Percentiles rank a stretch among this genome's conserved stretches.
Evolutionary conservation across 257 asterid species (phyloP).

Genomic region (Ilex aquifolium): DNA sequence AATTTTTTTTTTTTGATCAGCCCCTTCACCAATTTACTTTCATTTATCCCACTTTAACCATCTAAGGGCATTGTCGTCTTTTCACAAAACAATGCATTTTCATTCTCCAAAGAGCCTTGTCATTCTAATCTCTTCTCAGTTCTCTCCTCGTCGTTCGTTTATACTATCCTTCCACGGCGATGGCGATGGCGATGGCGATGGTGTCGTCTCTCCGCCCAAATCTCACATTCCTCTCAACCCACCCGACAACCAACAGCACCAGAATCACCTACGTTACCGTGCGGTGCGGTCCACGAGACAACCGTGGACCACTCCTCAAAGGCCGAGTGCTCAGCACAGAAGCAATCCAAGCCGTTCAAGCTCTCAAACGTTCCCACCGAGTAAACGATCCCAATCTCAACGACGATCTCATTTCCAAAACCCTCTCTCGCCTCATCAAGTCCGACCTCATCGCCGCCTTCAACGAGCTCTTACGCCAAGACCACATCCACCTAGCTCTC

Average conservation of each 20-base stretch:
- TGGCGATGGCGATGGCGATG: constrained; percentile 17
- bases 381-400: constrained; percentile 44
- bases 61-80: too few species aligned
- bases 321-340: constrained; percentile 83
- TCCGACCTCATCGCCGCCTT: constrained; percentile 76
- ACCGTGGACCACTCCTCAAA: constrained; percentile 71
- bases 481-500: constrained; percentile 56
- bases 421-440: constrained; percentile 71
- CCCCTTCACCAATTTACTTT: too few species aligned
- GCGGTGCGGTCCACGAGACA: constrained; percentile 68
- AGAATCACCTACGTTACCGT: constrained; percentile 27
- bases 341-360: constrained; percentile 87
- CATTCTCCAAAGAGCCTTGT: too few species aligned
- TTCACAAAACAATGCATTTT: too few species aligned
- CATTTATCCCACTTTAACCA: too few species aligned
- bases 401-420: constrained; percentile 20
- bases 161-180: too few species aligned
- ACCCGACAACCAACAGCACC: constrained; percentile 10
- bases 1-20: too few species aligned
- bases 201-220: constrained; percentile 31
- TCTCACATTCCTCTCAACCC: constrained; percentile 29
- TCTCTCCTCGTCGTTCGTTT: too few species aligned
- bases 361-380: constrained; percentile 72
- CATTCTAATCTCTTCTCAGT: too few species aligned
- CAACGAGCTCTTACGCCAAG: constrained; percentile 90